Percentiles rank a stretch among this genome's conserved stretches.
These are phyloP conservation scores for Solanum rostratum DNA, from an alignment of 257 asterid genomes.

Conservation along the genomic window DNA sequence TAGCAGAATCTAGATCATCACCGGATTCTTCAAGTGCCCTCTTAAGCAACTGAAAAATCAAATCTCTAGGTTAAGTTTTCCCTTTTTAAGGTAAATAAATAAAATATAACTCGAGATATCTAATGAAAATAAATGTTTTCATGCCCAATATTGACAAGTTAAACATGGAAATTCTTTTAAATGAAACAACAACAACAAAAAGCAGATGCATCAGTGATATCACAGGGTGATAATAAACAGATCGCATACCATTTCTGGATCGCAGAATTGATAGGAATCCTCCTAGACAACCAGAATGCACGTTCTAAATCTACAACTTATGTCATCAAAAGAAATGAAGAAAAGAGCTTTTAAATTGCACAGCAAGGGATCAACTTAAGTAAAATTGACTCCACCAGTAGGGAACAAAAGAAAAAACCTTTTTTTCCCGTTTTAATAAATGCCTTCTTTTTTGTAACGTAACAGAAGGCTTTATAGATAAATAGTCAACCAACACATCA, in stretches of 20 bases:
- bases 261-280: background rate
- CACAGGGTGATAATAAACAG: background rate
- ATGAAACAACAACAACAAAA: background rate
- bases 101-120: background rate
- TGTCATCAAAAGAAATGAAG: background rate
- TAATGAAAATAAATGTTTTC: background rate
- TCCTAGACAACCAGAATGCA: background rate
- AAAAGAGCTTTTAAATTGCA: background rate
- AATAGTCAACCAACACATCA: background rate
- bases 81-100: background rate
- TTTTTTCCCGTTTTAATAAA: background rate
- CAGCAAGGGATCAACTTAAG: background rate
- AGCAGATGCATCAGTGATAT: background rate
- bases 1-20: slow-evolving; percentile 75
- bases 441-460: background rate
- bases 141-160: background rate
- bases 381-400: background rate
- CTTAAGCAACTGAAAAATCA: slow-evolving; percentile 53
- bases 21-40: slow-evolving; percentile 65
- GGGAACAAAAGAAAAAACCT: background rate
- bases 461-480: background rate
- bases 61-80: slow-evolving; percentile 9
- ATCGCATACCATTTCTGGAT: background rate
- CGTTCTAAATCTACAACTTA: background rate
- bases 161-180: background rate